Conservation (phyloP, 2,329 filamentous ascomycete genomes). For the Beauveria rudraprayagi region DNA sequence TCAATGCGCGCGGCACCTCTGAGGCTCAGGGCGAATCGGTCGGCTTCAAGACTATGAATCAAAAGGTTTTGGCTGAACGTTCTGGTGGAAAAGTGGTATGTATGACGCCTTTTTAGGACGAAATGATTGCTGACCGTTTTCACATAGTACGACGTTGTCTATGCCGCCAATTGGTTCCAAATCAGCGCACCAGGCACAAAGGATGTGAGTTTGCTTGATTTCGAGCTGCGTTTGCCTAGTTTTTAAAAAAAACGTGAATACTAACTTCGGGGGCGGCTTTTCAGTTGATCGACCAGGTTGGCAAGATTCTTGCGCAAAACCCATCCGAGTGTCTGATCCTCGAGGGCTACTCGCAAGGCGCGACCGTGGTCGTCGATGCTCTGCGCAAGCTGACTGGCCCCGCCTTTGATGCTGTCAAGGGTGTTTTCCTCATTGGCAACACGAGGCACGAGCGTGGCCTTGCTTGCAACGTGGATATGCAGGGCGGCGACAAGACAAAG, state of each 20-base stretch:
- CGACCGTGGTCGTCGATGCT: constrained; percentile 11
- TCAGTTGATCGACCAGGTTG: constrained; percentile 1
- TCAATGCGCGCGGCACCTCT: constrained; percentile 10
- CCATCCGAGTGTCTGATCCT: constrained; percentile 10
- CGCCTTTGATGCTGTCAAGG: constrained; percentile 10
- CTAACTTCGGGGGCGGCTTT: background rate
- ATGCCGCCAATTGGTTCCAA: constrained; percentile 4
- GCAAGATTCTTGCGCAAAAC: background rate
- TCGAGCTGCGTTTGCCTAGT: background rate
- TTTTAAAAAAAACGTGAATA: background rate
- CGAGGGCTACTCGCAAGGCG: constrained; percentile 13
- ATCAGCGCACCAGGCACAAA: constrained; percentile 2
- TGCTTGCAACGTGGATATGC: constrained; percentile 12
- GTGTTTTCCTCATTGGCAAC: constrained; percentile 12
- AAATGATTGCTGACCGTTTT: background rate
- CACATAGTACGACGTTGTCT: constrained; percentile 10
- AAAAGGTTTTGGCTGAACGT: background rate
- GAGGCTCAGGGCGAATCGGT: constrained; percentile 9
- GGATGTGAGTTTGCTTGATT: constrained; percentile 2
- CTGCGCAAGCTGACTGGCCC: constrained; percentile 5
- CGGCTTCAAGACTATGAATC: constrained; percentile 11
- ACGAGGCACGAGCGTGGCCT: constrained; percentile 9
- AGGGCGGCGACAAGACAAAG: constrained; percentile 8
- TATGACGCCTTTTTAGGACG: background rate
- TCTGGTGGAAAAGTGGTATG: constrained; percentile 9